These are phyloP conservation scores for Myriangium duriaei DNA, from an alignment of 2,329 filamentous ascomycete genomes.

Conservation along the genomic window DNA sequence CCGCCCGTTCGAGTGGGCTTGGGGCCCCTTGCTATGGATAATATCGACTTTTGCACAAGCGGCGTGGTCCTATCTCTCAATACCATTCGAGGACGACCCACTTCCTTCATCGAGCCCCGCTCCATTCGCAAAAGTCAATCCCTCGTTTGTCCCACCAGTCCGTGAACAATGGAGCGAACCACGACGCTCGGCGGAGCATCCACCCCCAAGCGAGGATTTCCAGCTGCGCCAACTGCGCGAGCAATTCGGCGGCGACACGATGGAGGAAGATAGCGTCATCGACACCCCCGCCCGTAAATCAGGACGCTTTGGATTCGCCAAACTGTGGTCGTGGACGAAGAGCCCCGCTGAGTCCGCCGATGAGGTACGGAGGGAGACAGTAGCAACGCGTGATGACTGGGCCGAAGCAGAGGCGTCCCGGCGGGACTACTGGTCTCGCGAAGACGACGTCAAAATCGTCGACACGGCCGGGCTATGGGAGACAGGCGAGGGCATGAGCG, in stretches of 20 bases:
- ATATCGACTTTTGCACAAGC: not conserved
- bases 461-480: constrained; percentile 4
- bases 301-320: not conserved
- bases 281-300: constrained; percentile 1
- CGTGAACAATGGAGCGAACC: not conserved
- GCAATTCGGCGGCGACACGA: constrained; percentile 3
- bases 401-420: not conserved
- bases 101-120: not conserved
- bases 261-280: constrained; percentile 6
- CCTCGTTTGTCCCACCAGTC: not conserved
- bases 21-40: constrained; percentile 17
- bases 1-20: constrained; percentile 25
- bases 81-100: constrained; percentile 6
- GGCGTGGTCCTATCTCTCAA: not conserved
- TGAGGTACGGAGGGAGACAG: not conserved
- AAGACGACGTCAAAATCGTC: not conserved
- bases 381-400: not conserved
- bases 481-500: constrained; percentile 5
- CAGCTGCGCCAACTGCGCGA: not conserved
- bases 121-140: not conserved
- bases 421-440: too few relatives aligned
- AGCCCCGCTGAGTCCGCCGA: constrained; percentile 5
- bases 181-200: not conserved
- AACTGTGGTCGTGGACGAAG: constrained; percentile 7
- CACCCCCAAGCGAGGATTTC: too few relatives aligned